Conservation (phyloP, 2,329 filamentous ascomycete species). For the Aspergillus thermomutatus region DNA sequence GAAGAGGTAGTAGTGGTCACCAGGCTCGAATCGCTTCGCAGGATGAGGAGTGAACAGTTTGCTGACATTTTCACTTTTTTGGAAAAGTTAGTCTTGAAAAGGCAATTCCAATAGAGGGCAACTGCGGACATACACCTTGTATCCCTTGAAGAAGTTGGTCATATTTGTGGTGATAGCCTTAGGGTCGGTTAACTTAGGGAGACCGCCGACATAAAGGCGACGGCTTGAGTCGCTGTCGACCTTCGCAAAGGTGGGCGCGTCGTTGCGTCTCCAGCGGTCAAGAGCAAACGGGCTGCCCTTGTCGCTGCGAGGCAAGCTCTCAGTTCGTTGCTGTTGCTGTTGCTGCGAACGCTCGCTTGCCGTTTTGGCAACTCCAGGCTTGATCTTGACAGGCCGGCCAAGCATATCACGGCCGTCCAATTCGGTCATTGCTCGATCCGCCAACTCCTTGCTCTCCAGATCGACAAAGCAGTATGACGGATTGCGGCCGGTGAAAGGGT, state of each 20-base stretch:
- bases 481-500: conserved; percentile 65
- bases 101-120: neutral
- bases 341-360: conserved; percentile 27
- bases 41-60: conserved; percentile 58
- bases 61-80: conserved; percentile 42
- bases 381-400: conserved; percentile 61
- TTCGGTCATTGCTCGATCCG: conserved; percentile 55
- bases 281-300: conserved; percentile 26
- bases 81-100: conserved; percentile 2
- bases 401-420: conserved; percentile 55
- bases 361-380: conserved; percentile 60
- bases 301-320: conserved; percentile 19
- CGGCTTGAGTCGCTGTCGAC: conserved; percentile 36
- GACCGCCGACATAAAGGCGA: conserved; percentile 47
- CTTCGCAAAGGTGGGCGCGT: conserved; percentile 34
- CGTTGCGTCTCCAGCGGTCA: conserved; percentile 44
- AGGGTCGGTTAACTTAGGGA: conserved; percentile 44
- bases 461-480: conserved; percentile 75
- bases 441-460: conserved; percentile 55
- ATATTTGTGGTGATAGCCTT: conserved; percentile 42
- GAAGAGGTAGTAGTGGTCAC: conserved; percentile 63
- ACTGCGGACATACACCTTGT: conserved; percentile 35
- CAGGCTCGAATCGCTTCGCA: conserved; percentile 50
- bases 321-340: conserved; percentile 11
- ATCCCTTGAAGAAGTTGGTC: conserved; percentile 43